A percentile compares a stretch with the other conserved stretches of the same genome.
Evolutionary conservation across 2,329 filamentous ascomycete species (phyloP).

Genomic region (Exophiala lecanii-corni): DNA sequence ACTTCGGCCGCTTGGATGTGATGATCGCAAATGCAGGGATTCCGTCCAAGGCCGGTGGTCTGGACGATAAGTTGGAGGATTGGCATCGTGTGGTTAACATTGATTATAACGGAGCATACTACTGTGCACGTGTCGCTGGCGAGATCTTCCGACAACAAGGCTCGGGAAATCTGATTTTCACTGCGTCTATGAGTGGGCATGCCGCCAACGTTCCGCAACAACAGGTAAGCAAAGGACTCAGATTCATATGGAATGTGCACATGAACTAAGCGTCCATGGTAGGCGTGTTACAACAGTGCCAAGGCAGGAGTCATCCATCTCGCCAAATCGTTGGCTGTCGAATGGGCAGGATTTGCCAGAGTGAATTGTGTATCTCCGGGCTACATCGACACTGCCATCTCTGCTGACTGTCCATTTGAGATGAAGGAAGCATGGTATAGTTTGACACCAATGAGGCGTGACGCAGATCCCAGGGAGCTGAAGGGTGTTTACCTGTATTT

Average conservation of each 20-base stretch:
- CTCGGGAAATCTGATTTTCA: slow-evolving; percentile 72
- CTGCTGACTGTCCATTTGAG: slow-evolving; percentile 52
- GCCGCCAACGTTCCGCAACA: slow-evolving; percentile 59
- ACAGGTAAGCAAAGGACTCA: not conserved
- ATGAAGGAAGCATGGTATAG: slow-evolving; percentile 52
- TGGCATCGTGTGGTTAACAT: slow-evolving; percentile 21
- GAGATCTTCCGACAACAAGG: slow-evolving; percentile 66
- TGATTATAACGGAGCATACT: slow-evolving; percentile 57
- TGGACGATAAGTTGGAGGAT: slow-evolving; percentile 20
- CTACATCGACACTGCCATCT: slow-evolving; percentile 46
- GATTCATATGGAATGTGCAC: slow-evolving; percentile 59
- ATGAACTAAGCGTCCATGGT: slow-evolving; percentile 59
- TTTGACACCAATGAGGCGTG: slow-evolving; percentile 58
- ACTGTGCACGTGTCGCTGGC: slow-evolving; percentile 67
- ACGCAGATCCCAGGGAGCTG: slow-evolving; percentile 67
- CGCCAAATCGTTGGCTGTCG: slow-evolving; percentile 36
- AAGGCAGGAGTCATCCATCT: slow-evolving; percentile 36
- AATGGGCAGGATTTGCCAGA: slow-evolving; percentile 35
- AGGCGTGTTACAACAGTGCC: slow-evolving; percentile 53
- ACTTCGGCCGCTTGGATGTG: slow-evolving; percentile 71
- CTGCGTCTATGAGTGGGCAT: slow-evolving; percentile 71
- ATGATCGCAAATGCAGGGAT: slow-evolving; percentile 77
- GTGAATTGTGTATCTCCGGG: slow-evolving; percentile 39
- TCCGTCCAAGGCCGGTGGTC: slow-evolving; percentile 41
- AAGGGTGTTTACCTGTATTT: slow-evolving; percentile 77